Conservation (phyloP, 2,329 filamentous ascomycete species). For the Magnaporthiopsis rhizophila region DNA sequence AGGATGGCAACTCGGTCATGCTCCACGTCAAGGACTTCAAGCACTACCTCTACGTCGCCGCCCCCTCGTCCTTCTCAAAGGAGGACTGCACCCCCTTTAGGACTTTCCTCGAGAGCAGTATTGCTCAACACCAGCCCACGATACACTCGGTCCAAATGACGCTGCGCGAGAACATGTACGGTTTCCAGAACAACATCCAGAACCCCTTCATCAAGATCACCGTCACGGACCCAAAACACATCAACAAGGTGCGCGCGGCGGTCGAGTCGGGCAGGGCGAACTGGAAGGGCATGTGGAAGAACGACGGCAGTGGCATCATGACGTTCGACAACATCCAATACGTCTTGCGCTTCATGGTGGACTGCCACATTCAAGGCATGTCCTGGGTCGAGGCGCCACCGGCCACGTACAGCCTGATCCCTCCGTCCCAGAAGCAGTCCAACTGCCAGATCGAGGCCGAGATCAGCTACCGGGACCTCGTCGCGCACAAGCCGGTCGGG, state of each 20-base stretch:
- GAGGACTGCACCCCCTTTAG: conserved; percentile 74
- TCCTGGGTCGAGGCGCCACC: conserved; percentile 88
- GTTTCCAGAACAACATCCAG: conserved; percentile 88
- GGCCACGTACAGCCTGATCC: conserved; percentile 63
- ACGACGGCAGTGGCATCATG: conserved; percentile 59
- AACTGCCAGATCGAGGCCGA: conserved; percentile 95
- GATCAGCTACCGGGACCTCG: conserved; percentile 72
- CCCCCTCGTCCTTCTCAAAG: conserved; percentile 71
- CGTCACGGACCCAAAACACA: conserved; percentile 80
- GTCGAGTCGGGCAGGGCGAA: conserved; percentile 75
- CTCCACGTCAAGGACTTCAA: conserved; percentile 93
- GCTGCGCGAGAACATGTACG: conserved; percentile 84
- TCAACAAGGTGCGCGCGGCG: conserved; percentile 63
- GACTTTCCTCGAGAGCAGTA: conserved; percentile 68
- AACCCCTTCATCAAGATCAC: conserved; percentile 91
- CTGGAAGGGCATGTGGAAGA: conserved; percentile 85
- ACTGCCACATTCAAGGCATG: conserved; percentile 92
- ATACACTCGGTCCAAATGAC: conserved; percentile 78
- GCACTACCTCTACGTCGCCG: conserved; percentile 91
- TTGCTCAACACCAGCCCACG: conserved; percentile 59
- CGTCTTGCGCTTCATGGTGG: conserved; percentile 94
- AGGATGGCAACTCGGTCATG: conserved; percentile 79
- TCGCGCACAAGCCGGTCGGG: conserved; percentile 80
- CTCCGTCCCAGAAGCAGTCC: conserved; percentile 62
- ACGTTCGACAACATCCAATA: conserved; percentile 98